These are phyloP conservation scores for Mediolabrus comicus DNA, from an alignment of 108 stramenopile species.

Conservation along the genomic window DNA sequence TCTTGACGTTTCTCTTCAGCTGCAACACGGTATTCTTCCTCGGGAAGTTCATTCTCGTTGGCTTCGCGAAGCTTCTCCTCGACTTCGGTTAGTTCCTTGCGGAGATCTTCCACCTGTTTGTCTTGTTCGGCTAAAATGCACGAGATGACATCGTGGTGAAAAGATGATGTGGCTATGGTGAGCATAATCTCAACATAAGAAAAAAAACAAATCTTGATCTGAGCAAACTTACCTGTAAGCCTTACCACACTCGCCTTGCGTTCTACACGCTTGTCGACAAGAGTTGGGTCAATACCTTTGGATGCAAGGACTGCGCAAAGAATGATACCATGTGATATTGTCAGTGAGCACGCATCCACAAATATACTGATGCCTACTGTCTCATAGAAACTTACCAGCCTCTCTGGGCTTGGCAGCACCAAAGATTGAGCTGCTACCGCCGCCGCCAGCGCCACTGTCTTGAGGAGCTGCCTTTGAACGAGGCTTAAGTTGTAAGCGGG, in stretches of 20 bases:
- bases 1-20: constrained; percentile 43
- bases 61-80: constrained; percentile 54
- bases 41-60: constrained; percentile 63
- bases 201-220: not conserved
- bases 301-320: constrained; percentile 28
- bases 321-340: too few species aligned
- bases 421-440: constrained; percentile 30
- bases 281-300: constrained; percentile 53
- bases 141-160: not conserved
- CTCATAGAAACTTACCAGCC: constrained; percentile 11
- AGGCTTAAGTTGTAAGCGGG: constrained; percentile 45
- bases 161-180: not conserved
- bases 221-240: constrained; percentile 35
- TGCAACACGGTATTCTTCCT: constrained; percentile 45
- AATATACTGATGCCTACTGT: not conserved
- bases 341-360: not conserved
- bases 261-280: constrained; percentile 45
- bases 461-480: constrained; percentile 9
- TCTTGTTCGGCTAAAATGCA: constrained; percentile 44
- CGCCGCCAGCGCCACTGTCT: not conserved
- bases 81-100: constrained; percentile 47
- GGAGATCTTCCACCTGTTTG: constrained; percentile 44
- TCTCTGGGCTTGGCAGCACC: constrained; percentile 56
- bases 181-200: not conserved
- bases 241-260: constrained; percentile 43